phyloP scores from a whole-genome alignment of 768 basidiomycete genomes.

The Phaffia australis region DNA sequence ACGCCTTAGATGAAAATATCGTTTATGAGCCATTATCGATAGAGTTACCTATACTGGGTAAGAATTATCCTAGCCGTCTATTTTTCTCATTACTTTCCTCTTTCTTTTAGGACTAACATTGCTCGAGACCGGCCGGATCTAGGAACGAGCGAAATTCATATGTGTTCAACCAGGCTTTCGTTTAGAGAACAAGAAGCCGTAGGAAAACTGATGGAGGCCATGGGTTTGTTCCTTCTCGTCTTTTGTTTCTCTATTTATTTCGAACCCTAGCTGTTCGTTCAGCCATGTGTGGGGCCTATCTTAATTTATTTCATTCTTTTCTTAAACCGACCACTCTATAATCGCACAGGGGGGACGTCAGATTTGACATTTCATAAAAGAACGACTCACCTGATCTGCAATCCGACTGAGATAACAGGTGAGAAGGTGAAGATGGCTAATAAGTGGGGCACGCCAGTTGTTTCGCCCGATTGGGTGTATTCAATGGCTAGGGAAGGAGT shows the following conservation, averaged over 20 bases:
- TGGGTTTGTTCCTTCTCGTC: conserved; percentile 49
- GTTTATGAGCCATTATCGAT: conserved; percentile 59
- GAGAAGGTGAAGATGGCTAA: conserved; percentile 65
- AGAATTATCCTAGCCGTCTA: conserved; percentile 18
- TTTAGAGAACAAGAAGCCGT: conserved; percentile 55
- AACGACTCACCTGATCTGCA: conserved; percentile 73
- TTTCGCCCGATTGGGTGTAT: conserved; percentile 60
- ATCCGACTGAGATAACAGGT: conserved; percentile 47
- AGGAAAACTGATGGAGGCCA: conserved; percentile 53
- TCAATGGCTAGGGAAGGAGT: conserved; percentile 42
- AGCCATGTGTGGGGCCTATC: too few species aligned
- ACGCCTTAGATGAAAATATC: conserved; percentile 55
- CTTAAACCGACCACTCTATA: conserved; percentile 27
- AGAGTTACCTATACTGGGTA: conserved; percentile 52
- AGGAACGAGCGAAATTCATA: conserved; percentile 50
- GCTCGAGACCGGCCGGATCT: not conserved
- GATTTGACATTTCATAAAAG: conserved; percentile 46
- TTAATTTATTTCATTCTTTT: too few species aligned
- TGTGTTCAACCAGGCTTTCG: conserved; percentile 69
- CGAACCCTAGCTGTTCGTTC: not conserved
- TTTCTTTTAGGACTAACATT: conserved; percentile 2
- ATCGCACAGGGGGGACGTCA: conserved; percentile 35
- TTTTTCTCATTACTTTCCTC: not conserved
- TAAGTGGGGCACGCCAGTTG: conserved; percentile 68
- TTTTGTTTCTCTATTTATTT: too few species aligned